Evolutionary conservation across 306 rosid species (phyloP).

Genomic region (Vigna radiata): DNA sequence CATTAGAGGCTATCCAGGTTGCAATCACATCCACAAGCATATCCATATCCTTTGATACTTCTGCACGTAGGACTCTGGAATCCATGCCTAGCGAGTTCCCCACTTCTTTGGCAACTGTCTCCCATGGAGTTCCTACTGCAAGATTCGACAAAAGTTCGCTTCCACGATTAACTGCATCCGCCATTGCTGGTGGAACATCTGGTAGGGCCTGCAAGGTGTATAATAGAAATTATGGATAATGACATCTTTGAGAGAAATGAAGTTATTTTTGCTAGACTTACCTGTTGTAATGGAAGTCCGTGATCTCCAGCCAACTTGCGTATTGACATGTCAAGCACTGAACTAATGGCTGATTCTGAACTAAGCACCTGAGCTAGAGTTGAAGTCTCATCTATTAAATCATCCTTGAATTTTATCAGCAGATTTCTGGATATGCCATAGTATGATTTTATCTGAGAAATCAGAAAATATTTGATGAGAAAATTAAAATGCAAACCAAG

Average conservation of each 20-base stretch:
- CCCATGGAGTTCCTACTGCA: conserved; percentile 88
- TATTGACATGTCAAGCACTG: conserved; percentile 94
- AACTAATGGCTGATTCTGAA: conserved; percentile 90
- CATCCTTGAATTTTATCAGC: conserved; percentile 85
- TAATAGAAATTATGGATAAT: conserved; percentile 1
- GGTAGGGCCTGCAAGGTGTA: conserved; percentile 76
- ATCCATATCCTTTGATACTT: conserved; percentile 78
- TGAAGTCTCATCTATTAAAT: conserved; percentile 84
- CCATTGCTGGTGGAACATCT: conserved; percentile 97
- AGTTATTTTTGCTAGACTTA: conserved; percentile 39
- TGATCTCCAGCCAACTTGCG: conserved; percentile 93
- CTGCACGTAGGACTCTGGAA: conserved; percentile 68
- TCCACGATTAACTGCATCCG: conserved; percentile 92
- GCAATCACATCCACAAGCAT: conserved; percentile 78
- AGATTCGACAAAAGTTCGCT: conserved; percentile 85
- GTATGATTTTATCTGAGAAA: conserved; percentile 88
- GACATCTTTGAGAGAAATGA: background rate
- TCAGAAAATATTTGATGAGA: conserved; percentile 22
- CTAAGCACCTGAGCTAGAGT: conserved; percentile 83
- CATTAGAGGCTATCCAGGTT: conserved; percentile 83
- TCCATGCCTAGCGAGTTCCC: conserved; percentile 83
- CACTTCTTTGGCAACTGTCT: conserved; percentile 88
- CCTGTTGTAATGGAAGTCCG: conserved; percentile 96
- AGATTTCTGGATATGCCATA: conserved; percentile 93
- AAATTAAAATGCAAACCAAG: conserved; percentile 13